Conservation (phyloP, 2,329 filamentous ascomycete genomes). For the Cercospora sp. region DNA sequence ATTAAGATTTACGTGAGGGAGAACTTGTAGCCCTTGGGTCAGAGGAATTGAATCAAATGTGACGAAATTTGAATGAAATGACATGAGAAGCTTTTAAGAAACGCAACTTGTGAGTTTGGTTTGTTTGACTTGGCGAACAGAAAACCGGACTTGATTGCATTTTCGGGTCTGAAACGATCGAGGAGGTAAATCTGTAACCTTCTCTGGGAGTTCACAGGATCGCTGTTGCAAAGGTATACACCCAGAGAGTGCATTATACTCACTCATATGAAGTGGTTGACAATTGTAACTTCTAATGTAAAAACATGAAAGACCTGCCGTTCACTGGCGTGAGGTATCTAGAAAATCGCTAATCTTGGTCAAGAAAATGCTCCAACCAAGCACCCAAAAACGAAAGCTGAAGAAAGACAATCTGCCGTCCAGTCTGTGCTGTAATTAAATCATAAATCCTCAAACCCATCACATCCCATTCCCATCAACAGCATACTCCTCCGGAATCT, state of each 20-base stretch:
- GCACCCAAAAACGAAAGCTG: background rate
- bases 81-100: background rate
- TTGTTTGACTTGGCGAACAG: background rate
- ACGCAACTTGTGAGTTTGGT: background rate
- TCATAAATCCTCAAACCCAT: background rate
- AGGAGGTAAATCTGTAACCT: background rate
- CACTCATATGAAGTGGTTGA: background rate
- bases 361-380: background rate
- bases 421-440: background rate
- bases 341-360: background rate
- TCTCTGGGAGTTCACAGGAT: background rate
- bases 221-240: background rate
- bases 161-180: background rate
- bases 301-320: background rate
- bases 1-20: conserved; percentile 28
- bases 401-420: background rate
- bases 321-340: background rate
- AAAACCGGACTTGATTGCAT: background rate
- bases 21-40: background rate
- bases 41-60: background rate
- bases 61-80: background rate
- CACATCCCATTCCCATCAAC: conserved; percentile 11
- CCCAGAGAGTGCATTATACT: background rate
- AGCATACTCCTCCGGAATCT: conserved; percentile 31
- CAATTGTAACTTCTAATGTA: background rate